Evolutionary conservation across 768 basidiomycete species (phyloP), one percentile per base, ranked within the genome.

Genomic region (Phylloporus rhodoxanthus): DNA sequence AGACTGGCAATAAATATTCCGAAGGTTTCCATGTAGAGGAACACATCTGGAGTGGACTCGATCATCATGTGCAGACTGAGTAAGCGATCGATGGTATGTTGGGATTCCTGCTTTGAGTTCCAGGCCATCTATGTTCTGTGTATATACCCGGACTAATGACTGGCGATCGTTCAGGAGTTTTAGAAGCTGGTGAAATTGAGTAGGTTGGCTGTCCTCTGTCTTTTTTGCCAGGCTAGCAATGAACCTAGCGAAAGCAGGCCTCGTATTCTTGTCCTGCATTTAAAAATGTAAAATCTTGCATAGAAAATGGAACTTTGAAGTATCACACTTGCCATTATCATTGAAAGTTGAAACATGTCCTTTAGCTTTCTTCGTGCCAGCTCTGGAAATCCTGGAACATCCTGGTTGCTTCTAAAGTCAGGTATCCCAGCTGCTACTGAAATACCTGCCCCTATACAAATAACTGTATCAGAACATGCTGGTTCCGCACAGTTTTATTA

Each of bases 51-150:
- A 13, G 0, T n/a, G 15, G 4, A 3, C 17, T 2, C 20, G 1
- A 26, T 34, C 13, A 20, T 42, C 5, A 5, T 29, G 0, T 29
- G 3, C 36, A 7, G 4, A 4, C 36, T 11, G 7, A n/a, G 8
- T 0, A 25, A 5, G 3, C 11, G 47, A n/a, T n/a, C 17, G 46
- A 51, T 57, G 52, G 36, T 55, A 49, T 4, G 50, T 49, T 0
- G 44, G 36, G 0, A 57, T 1, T 2, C 56, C 56, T 5, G 45
- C 41, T 33, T 44, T 55, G 2, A 41, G 44, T 42, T 57, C 53
- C 1, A 57, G 38, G 3, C 54, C 38, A 29, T 57, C 47, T 1
- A 57, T 52, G 20, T 57, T 57, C 26, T 57, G 54, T 1, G 53
- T 57, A 19, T 57, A 57, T 33, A 52, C 11, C 20, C 38, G 33